Base-by-base conservation (phyloP, 1,139 yeast species). In the Pichia sp. region DNA sequence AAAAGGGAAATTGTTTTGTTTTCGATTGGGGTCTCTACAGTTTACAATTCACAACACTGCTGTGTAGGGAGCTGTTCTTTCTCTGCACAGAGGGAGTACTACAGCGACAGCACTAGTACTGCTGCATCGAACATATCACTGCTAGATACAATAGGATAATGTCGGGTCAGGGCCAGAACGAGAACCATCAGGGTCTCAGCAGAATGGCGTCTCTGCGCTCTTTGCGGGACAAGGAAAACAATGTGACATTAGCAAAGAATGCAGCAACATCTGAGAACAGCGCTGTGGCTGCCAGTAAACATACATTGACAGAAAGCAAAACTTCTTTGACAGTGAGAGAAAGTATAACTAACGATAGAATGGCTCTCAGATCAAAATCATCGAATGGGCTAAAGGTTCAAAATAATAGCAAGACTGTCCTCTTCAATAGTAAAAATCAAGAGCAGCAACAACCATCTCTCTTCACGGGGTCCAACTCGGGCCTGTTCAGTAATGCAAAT, bases 361-460 rank as follows among this genome's bases (percentile, higher is more conserved):
- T 41, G 6, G 49, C 45, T 6, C 28, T 53, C 27, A 36, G 55
- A 30, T 39, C 55, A 3, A 53, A 53, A 29, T 53, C 56, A 2
- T 41, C 54, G 2, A 53, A 53, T 34, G 36, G 41, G 2, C 20
- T 30, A 19, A 30, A 31, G 12, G 37, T 34, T 6, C 5, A 16
- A 7, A 14, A 27, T 11, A 18, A 8, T 7, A 16, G 18, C 4
- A 21, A 16, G 6, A 9, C 6, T 11, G 5, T 3, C 9, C 7
- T n/a, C n/a, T n/a, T n/a, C n/a, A n/a, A 6, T 4, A 30, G 23
- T 23, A 16, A 14, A 25, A 14, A 7, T 5, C 15, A 25, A 6
- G 16, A 7, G 7, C 17, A 6, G 6, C 16, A 25, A n/a, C 8
- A 12, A 12, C 17, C 16, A 25, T 12, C 18, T 18, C 22, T 21